Conservation (phyloP, 768 basidiomycete genomes). For the Xerocomus spinulosus region DNA sequence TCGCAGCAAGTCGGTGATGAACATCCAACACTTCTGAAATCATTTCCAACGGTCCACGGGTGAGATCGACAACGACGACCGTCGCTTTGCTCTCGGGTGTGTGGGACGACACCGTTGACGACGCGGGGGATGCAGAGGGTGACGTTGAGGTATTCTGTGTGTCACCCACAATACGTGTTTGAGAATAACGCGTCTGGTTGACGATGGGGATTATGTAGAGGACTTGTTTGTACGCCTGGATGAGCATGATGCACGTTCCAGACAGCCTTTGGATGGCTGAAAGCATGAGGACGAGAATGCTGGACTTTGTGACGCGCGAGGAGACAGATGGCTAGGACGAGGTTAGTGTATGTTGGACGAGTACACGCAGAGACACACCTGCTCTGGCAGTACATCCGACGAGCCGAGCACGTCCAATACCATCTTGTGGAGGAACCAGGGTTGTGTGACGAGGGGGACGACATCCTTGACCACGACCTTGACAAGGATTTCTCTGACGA, state of each 20-base stretch:
- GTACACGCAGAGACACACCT: constrained; percentile 12
- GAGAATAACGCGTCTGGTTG: constrained; percentile 36
- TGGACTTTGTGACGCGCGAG: constrained; percentile 41
- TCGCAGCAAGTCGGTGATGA: constrained; percentile 45
- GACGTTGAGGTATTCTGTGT: constrained; percentile 3
- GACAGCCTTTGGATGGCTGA: constrained; percentile 72
- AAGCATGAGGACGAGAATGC: constrained; percentile 62
- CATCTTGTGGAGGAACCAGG: constrained; percentile 83
- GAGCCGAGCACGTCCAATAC: constrained; percentile 64
- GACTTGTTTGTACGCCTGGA: constrained; percentile 63
- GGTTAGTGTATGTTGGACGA: not conserved
- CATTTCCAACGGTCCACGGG: constrained; percentile 41
- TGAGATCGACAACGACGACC: constrained; percentile 31
- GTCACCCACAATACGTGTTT: not conserved
- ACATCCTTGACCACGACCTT: constrained; percentile 69
- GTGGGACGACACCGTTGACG: constrained; percentile 20
- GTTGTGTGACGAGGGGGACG: constrained; percentile 68
- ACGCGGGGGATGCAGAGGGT: constrained; percentile 23
- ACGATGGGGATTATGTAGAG: constrained; percentile 62
- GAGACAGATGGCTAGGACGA: constrained; percentile 16
- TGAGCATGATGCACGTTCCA: constrained; percentile 60
- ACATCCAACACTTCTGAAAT: constrained; percentile 47
- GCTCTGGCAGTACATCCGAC: constrained; percentile 20
- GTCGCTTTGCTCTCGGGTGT: constrained; percentile 7
- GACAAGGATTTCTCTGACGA: constrained; percentile 80